Conservation (phyloP, 768 basidiomycete genomes). For the Mycena olivaceomarginata region DNA sequence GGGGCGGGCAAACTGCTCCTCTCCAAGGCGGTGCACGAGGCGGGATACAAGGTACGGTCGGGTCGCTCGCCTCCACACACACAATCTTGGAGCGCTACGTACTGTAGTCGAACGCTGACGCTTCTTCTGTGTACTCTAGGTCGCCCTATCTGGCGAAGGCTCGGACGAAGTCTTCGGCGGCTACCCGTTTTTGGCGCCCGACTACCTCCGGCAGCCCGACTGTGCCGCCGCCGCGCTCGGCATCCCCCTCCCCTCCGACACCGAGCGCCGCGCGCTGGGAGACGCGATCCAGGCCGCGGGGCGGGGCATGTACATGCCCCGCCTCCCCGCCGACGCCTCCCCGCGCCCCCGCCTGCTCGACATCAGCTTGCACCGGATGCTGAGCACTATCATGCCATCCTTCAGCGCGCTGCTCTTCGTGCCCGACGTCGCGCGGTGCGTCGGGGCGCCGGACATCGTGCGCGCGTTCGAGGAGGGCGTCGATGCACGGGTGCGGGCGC, state of each 20-base stretch:
- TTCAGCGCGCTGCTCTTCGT: too few species aligned
- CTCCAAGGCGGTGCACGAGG: constrained; percentile 28
- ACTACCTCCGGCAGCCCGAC: constrained; percentile 17
- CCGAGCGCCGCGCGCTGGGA: constrained; percentile 11
- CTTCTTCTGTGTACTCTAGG: neutral
- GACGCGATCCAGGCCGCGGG: neutral
- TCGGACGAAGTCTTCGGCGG: constrained; percentile 32
- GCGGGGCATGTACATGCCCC: neutral
- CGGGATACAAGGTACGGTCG: constrained; percentile 39
- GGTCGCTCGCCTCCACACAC: too few species aligned
- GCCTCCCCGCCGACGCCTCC: neutral
- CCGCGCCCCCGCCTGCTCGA: neutral
- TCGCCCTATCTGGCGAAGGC: constrained; percentile 27
- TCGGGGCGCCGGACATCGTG: too few species aligned
- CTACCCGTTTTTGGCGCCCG: constrained; percentile 9
- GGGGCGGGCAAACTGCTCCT: constrained; percentile 42
- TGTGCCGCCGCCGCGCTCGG: neutral
- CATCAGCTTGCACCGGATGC: neutral
- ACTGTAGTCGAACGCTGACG: too few species aligned
- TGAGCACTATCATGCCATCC: too few species aligned
- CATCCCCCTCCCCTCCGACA: constrained; percentile 15
- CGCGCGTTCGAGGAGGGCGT: constrained; percentile 27
- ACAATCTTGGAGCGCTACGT: too few species aligned
- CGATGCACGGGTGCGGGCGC: constrained; percentile 5
- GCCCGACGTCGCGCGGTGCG: too few species aligned